Conservation (phyloP, 768 basidiomycete genomes). For the Butyriboletus loyo region DNA sequence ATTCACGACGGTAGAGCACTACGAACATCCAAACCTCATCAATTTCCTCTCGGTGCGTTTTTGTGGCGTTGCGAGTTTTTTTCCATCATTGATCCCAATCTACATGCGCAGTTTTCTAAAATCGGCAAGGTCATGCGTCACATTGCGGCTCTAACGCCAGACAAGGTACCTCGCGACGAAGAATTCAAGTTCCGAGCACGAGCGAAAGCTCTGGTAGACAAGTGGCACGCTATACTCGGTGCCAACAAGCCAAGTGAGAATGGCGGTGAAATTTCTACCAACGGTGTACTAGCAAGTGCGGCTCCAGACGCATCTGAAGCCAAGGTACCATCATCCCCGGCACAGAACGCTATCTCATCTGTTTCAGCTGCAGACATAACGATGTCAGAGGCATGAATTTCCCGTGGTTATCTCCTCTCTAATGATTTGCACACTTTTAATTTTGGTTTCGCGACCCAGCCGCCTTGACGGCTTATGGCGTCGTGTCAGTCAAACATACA, state of each 20-base stretch:
- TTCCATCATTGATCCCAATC: constrained; percentile 8
- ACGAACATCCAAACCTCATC: constrained; percentile 69
- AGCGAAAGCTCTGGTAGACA: constrained; percentile 45
- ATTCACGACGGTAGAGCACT: constrained; percentile 74
- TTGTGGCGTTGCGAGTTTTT: constrained; percentile 4
- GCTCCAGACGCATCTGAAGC: constrained; percentile 15
- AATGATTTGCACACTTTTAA: constrained; percentile 9
- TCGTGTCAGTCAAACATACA: constrained; percentile 19
- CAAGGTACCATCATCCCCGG: constrained; percentile 22
- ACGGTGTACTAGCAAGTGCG: constrained; percentile 24
- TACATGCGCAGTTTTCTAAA: constrained; percentile 39
- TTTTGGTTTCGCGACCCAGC: constrained; percentile 13
- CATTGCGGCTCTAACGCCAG: constrained; percentile 43
- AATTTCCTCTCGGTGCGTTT: constrained; percentile 60
- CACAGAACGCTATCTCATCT: constrained; percentile 30
- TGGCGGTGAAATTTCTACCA: constrained; percentile 26
- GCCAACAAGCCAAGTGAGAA: constrained; percentile 33
- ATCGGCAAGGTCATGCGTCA: constrained; percentile 62
- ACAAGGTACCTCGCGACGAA: constrained; percentile 48
- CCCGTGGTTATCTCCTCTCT: constrained; percentile 8
- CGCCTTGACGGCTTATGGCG: constrained; percentile 4
- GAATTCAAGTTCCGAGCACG: constrained; percentile 53
- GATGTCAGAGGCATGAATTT: constrained; percentile 39
- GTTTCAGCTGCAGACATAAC: constrained; percentile 36
- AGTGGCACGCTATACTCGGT: constrained; percentile 41